Evolutionary conservation across 306 rosid genomes (phyloP), one percentile per base, ranked within the genome.

Genomic region (Coriaria nepalensis): DNA sequence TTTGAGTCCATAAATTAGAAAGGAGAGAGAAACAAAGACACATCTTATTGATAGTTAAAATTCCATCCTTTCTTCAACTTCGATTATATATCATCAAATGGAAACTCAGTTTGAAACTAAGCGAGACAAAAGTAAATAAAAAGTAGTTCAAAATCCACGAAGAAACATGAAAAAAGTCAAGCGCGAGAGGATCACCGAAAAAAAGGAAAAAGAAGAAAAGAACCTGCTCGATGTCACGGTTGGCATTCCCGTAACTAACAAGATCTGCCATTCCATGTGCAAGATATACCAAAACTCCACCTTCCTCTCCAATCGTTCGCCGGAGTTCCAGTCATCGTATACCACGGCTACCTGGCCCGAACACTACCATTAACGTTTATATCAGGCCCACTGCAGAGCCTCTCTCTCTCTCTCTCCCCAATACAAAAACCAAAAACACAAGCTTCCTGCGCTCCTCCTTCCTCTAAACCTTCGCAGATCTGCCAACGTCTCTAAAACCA

Each of bases 201-300:
- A 46, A 57, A 9, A 20, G 45, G 37, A 47, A 29, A 50, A 20
- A 61, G 15, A 63, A 13, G 44, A 40, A 58, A 49, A 55, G 41
- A 58, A 73, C 85, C 77, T 81, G 94, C 60, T 82, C 78, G 64
- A 74, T 69, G 78, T 85, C 80, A 75, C 98, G 87, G 74, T 79
- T 68, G 71, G 93, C 96, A 78, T 79, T 90, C 75, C 94, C 87
- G 72, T 59, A 74, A 85, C 77, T 75, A 78, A 53, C 94, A 90
- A 85, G 96, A 90, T 90, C 96, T 80, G 93, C 94, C 98, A 90
- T 85, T 85, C 95, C 84, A 90, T 75, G 96, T 71, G 82, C 76
- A 68, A 61, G 63, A 72, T 73, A 73, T 62, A 71, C 76, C 78
- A 53, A 74, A 71, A 69, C 76, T 59, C 79, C 98, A 69, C 94